Evolutionary conservation across 1,284 basidiomycete genomes (phyloP), one percentile per base, ranked within the genome.

Genomic region (Testicularia cyperi): DNA sequence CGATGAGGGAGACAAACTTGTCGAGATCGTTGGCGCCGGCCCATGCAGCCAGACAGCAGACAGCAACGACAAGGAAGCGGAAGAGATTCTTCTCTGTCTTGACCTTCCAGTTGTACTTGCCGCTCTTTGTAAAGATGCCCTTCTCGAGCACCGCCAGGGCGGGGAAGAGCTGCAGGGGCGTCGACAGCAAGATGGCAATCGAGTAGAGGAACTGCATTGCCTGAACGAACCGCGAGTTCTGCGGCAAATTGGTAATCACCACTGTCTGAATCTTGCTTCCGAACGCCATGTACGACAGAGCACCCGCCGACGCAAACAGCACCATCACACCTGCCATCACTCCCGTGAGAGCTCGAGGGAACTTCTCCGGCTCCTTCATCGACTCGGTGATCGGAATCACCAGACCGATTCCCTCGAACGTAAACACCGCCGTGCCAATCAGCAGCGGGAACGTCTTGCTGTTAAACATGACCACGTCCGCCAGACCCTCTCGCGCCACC

Each of bases 91-190:
- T 98, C 70, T 86, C 81, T 90, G 94, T 81, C 68, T 83, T 83
- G 60, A 83, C 81, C 36, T 75, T 77, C 61, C 65, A 65, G 44
- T 85, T 81, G 77, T 90, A 90, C 56, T 96, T 95, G 68, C 92
- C 95, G 39, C 84, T 85, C 44, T 77, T 68, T 39, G 84, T 65
- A 77, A 98, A 97, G n/a, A 98, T 74, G 2, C 90, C 92, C 68
- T 94, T 94, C 81, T 99, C 95, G 79, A 98, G 85, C 75, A 99
- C 97, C 33, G 92, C 85, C 5, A 96, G 86, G 1, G 92, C 95
- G 0, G 94, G 94, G 87, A 98, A 97, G 45, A 98, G 86, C 54
- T 78, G 77, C 4, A 98, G 83, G 0, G 94, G 94, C 13, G 90
- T 88, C 13, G 91, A 95, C 29, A 97, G 84, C 53, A 97, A 81